Base-by-base conservation (phyloP, 139 green algal genomes). In the Chlamydomonas asymmetrica region DNA sequence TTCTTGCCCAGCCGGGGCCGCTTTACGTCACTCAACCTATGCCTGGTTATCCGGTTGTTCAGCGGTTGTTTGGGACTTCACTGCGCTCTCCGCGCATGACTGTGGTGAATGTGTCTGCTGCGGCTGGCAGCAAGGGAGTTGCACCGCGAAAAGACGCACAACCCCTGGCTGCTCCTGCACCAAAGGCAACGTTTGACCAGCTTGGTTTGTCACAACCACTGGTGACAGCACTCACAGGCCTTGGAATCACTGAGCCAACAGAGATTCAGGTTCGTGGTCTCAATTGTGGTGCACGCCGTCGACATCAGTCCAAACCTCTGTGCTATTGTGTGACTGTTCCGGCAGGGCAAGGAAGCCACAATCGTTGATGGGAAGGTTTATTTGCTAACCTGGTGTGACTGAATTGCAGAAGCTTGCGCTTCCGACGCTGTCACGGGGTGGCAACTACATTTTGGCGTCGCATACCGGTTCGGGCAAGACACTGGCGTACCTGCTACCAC, bases 391-490 rank as follows among this genome's bases (percentile, higher is more conserved):
- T 2, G 23, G 38, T 57, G 38, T 39, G 27, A 35, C 38, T 29
- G 8, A 2, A 49, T 54, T 39, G 18, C 31, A 35, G 9, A 3
- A 23, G 40, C 27, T 37, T 22, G 20, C 63, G 41, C 4, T 43
- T 32, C 40, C 16, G 1, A 43, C 29, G 34, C 62, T 10, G 18
- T 13, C 4, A 5, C 25, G 54, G 22, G 82, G 80, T 10, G 71
- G 78, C 6, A 87, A 97, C 80, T 80, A 92, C 37, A 52, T 98
- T 56, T 62, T 98, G 22, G 93, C 92, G 4, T 98, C 94, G 1
- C 95, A 98, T 78, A 98, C 95, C 20, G 95, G 95, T 22, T 94
- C 84, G 22, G 95, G 95, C 48, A 98, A 98, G 74, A 98, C 95
- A 0, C 83, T 98, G 18, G 93, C 93, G 0, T 98, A 98, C 86